Conservation (phyloP, 768 basidiomycete species). For the Saitozyma podzolica region DNA sequence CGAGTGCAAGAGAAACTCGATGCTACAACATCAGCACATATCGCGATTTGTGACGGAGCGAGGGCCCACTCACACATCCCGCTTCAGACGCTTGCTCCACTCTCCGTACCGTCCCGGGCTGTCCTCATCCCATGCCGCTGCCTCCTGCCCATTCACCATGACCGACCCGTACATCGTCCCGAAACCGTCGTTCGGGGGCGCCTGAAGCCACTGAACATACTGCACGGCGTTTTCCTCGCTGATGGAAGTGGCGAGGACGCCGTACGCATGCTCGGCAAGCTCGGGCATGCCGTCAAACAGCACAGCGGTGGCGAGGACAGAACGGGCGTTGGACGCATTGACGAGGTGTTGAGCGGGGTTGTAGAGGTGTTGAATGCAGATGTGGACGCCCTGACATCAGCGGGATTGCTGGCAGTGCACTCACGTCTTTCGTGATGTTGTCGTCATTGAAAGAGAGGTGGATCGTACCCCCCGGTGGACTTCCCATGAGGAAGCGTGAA, state of each 20-base stretch:
- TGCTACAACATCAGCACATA: no score
- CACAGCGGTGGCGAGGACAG: slow-evolving; percentile 79
- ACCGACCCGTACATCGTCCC: no score
- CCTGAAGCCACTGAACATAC: no score
- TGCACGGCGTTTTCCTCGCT: no score
- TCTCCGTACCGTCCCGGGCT: slow-evolving; percentile 29
- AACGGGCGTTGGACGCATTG: slow-evolving; percentile 75
- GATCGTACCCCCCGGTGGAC: slow-evolving; percentile 62
- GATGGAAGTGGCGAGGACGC: slow-evolving; percentile 64
- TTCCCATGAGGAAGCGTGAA: slow-evolving; percentile 82
- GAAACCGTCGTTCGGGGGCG: no score
- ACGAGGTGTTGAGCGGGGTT: slow-evolving; percentile 76
- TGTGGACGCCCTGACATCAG: slow-evolving; percentile 37
- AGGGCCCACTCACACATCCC: slow-evolving; percentile 36
- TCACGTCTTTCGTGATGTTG: slow-evolving; percentile 79
- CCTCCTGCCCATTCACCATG: not conserved
- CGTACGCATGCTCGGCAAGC: slow-evolving; percentile 74
- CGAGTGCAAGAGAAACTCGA: not conserved
- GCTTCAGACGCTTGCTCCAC: slow-evolving; percentile 30
- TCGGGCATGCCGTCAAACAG: slow-evolving; percentile 86
- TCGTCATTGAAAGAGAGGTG: slow-evolving; percentile 77
- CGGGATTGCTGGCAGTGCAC: slow-evolving; percentile 44
- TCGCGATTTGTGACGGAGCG: not conserved
- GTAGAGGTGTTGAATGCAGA: slow-evolving; percentile 68
- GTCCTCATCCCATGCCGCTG: slow-evolving; percentile 4